phyloP scores from a whole-genome alignment of 306 rosid species.

The Adenanthera pavonina region DNA sequence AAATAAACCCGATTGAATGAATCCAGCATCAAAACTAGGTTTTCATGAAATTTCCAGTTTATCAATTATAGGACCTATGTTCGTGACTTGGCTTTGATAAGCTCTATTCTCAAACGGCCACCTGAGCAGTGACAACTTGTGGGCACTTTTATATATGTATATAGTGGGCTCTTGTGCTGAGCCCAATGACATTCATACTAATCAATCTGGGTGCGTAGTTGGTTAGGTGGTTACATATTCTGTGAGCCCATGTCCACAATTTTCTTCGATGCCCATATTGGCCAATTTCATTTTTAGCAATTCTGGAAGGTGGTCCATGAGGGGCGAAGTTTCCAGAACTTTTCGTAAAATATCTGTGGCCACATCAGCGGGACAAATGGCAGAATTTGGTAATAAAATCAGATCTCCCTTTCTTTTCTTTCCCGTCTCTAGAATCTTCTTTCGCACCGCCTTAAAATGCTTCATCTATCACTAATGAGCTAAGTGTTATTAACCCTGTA shows the following conservation, averaged over 20 bases:
- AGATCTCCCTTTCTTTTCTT: not conserved
- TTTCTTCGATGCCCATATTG: no score
- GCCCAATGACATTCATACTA: not conserved
- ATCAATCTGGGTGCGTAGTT: not conserved
- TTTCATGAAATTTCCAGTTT: not conserved
- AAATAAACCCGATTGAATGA: not conserved
- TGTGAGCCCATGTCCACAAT: not conserved
- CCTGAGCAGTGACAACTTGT: not conserved
- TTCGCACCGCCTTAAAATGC: slow-evolving; percentile 39
- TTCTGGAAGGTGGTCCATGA: not conserved
- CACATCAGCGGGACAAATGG: slow-evolving; percentile 37
- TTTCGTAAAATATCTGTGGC: slow-evolving; percentile 33
- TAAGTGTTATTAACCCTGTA: not conserved
- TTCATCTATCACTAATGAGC: not conserved
- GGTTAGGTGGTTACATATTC: not conserved
- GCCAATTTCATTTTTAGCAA: no score
- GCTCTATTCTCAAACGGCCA: not conserved
- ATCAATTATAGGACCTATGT: not conserved
- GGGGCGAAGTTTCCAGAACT: slow-evolving; percentile 62
- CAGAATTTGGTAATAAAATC: slow-evolving; percentile 33
- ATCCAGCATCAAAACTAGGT: not conserved
- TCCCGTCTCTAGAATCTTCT: slow-evolving; percentile 62
- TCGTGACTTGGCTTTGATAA: not conserved
- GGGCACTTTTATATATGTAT: no score
- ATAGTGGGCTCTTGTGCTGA: not conserved